A percentile compares a stretch with the other conserved stretches of the same genome.
Conservation (phyloP, 768 basidiomycete genomes). For the Scleroderma bovista region DNA sequence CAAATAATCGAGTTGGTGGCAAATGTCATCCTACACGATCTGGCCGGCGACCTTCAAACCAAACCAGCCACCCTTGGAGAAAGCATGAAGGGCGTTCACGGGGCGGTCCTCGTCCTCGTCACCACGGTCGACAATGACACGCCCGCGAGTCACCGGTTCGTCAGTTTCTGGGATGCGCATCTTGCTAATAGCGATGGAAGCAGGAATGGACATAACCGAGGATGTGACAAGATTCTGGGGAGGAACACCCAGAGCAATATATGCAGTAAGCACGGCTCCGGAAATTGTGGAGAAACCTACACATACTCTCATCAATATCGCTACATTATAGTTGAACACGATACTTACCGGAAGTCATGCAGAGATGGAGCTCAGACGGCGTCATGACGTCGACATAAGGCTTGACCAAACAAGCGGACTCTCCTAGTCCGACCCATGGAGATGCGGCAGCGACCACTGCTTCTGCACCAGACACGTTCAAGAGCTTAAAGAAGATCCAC, state of each 20-base stretch:
- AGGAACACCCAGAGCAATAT: conserved; percentile 74
- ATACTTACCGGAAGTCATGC: conserved; percentile 74
- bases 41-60: conserved; percentile 85
- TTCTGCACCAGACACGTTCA: conserved; percentile 92
- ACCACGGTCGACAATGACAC: conserved; percentile 78
- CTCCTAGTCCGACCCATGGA: conserved; percentile 91
- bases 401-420: conserved; percentile 79
- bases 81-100: conserved; percentile 84
- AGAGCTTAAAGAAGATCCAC: conserved; percentile 89
- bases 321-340: neutral
- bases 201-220: conserved; percentile 93
- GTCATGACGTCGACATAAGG: conserved; percentile 87
- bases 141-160: conserved; percentile 81
- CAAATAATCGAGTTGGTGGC: neutral
- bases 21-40: conserved; percentile 53
- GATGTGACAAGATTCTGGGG: conserved; percentile 79
- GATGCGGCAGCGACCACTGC: conserved; percentile 90
- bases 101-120: conserved; percentile 47
- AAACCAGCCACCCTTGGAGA: conserved; percentile 78
- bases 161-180: conserved; percentile 80
- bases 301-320: conserved; percentile 1
- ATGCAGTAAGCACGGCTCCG: conserved; percentile 83
- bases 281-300: conserved; percentile 84
- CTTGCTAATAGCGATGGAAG: conserved; percentile 89
- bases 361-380: conserved; percentile 75